These are phyloP conservation scores for Parietaria judaica DNA, from an alignment of 306 rosid genomes.

Conservation along the genomic window DNA sequence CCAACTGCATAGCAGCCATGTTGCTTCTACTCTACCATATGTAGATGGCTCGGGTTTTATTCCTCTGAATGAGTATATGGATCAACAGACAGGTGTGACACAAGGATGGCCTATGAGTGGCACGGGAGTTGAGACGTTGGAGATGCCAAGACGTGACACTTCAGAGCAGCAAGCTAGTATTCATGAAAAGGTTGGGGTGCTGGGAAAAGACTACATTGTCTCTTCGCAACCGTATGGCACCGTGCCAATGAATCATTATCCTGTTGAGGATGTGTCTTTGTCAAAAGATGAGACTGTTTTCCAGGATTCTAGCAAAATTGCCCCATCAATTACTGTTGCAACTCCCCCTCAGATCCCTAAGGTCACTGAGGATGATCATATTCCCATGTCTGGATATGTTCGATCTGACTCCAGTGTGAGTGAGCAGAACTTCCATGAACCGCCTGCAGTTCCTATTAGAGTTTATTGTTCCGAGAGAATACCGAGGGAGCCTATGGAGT, in stretches of 20 bases:
- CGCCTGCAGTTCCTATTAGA: conserved; percentile 63
- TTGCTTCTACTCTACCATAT: conserved; percentile 31
- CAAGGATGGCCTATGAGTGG: conserved; percentile 28
- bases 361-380: conserved; percentile 40
- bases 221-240: conserved; percentile 29
- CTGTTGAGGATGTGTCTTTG: conserved; percentile 35
- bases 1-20: conserved; percentile 34
- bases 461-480: conserved; percentile 75
- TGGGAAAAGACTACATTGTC: conserved; percentile 27
- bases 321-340: conserved; percentile 33
- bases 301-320: conserved; percentile 39
- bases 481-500: conserved; percentile 81
- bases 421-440: conserved; percentile 61
- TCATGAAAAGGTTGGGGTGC: conserved; percentile 25
- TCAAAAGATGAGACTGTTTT: conserved; percentile 43
- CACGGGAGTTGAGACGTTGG: conserved; percentile 33
- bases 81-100: conserved; percentile 35
- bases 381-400: conserved; percentile 32
- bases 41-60: conserved; percentile 32
- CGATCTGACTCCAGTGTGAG: conserved; percentile 46
- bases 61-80: conserved; percentile 33
- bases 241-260: conserved; percentile 15
- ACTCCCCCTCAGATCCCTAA: conserved; percentile 39
- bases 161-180: conserved; percentile 36
- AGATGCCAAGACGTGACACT: conserved; percentile 41